These are phyloP conservation scores for Fusarium marasasianum DNA, from an alignment of 2,329 filamentous ascomycete genomes.

Conservation along the genomic window DNA sequence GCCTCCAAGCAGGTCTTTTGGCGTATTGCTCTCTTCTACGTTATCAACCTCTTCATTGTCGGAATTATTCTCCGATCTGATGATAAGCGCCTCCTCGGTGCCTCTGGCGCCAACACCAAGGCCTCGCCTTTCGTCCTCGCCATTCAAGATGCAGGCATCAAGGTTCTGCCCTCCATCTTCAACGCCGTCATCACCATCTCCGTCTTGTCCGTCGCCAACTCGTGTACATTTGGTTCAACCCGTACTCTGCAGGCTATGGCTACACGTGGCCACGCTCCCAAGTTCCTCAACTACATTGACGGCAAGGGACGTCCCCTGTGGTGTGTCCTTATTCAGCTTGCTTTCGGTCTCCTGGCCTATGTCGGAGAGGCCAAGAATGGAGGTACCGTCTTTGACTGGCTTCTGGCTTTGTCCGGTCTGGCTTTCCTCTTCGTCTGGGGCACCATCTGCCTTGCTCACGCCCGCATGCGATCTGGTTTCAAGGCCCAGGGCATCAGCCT, in stretches of 20 bases:
- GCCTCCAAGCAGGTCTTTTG: slow-evolving; percentile 96
- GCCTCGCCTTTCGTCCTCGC: slow-evolving; percentile 94
- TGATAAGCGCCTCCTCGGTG: slow-evolving; percentile 69
- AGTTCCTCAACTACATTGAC: slow-evolving; percentile 81
- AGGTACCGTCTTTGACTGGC: slow-evolving; percentile 78
- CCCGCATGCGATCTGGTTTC: slow-evolving; percentile 88
- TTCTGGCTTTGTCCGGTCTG: slow-evolving; percentile 77
- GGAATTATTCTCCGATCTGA: slow-evolving; percentile 82
- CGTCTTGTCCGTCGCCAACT: slow-evolving; percentile 93
- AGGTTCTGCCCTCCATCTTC: slow-evolving; percentile 85
- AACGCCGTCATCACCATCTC: slow-evolving; percentile 95
- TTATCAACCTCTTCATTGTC: slow-evolving; percentile 82
- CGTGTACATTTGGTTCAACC: slow-evolving; percentile 89
- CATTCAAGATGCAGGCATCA: slow-evolving; percentile 83
- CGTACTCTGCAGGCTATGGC: slow-evolving; percentile 90
- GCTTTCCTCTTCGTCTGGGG: slow-evolving; percentile 83
- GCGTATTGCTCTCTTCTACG: slow-evolving; percentile 91
- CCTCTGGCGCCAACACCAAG: slow-evolving; percentile 68
- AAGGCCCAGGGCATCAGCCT: slow-evolving; percentile 70
- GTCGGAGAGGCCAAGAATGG: slow-evolving; percentile 72
- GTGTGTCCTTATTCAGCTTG: slow-evolving; percentile 73
- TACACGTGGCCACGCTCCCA: slow-evolving; percentile 84
- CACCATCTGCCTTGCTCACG: slow-evolving; percentile 86
- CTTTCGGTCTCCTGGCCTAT: slow-evolving; percentile 79
- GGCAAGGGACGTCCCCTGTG: slow-evolving; percentile 80